Base-by-base conservation (phyloP, 495 filamentous ascomycete species). In the Choiromyces venosus region DNA sequence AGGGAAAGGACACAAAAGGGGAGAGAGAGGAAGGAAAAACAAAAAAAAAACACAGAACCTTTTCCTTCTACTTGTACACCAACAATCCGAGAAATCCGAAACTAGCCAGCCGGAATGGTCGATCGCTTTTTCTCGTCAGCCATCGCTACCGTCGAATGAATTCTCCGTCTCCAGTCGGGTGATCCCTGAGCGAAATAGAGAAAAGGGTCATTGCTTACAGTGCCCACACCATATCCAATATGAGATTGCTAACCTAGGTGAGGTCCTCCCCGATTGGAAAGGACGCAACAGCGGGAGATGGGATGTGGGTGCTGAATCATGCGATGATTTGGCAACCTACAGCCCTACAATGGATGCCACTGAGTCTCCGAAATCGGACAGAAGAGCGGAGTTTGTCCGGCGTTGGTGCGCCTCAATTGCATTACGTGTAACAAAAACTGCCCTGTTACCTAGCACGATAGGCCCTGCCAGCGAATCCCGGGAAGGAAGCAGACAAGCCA, bases 141-240 rank as follows among this genome's bases (percentile, higher is more conserved):
- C 74, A 77, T 77, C 75, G 75, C 75, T 77, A 77, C 75, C 75
- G 72, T 74, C 75, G 75, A 77, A 77, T 77, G 75, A 77, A 77
- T 77, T 77, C 75, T 77, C 75, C 75, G 75, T 77, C 64, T 74
- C 75, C 75, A 77, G 75, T 77, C 75, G 75, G 75, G 75, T 77
- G 75, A 77, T 77, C 75, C 75, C 75, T 77, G 75, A 68, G 74
- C 66, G 42, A 61, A 77, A 73, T 73, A 16, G 73, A 61, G 52
- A 76, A 77, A 77, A 77, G 75, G 74, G 75, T 77, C 75, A 77
- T 71, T 77, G 75, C 75, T 77, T 67, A 77, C 52, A 12, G 52
- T 16, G 4, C 70, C 74, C 69, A 77, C 40, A 64, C 69, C 70
- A 77, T 66, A 75, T 76, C 73, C 75, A 76, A 70, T 65, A 69